A percentile compares a stretch with the other conserved stretches of the same genome.
phyloP scores from a whole-genome alignment of 805 yeast species.

The Clavispora vitiphila region DNA sequence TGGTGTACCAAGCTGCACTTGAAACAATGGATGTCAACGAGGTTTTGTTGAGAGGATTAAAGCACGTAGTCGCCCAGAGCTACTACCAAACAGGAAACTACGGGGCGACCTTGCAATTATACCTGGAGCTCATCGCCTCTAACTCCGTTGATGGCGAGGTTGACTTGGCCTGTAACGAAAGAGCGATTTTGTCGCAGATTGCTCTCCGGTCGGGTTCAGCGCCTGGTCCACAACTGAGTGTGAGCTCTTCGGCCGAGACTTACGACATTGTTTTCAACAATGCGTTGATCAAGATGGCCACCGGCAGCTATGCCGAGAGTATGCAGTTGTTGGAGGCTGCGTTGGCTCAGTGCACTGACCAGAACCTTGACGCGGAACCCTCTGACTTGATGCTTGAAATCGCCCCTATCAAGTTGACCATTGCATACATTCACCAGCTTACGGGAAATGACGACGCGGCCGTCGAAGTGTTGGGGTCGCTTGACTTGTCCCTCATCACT shows the following conservation, averaged over 20 bases:
- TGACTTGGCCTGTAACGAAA: conserved; percentile 60
- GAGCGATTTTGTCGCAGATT: conserved; percentile 59
- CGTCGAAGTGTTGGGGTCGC: conserved; percentile 5
- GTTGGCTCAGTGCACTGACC: conserved; percentile 32
- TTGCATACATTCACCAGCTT: conserved; percentile 47
- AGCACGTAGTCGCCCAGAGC: conserved; percentile 51
- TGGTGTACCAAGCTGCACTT: conserved; percentile 8
- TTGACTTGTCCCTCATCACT: conserved; percentile 22
- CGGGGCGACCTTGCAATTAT: conserved; percentile 40
- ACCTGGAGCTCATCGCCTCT: conserved; percentile 33
- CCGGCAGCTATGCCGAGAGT: conserved; percentile 36
- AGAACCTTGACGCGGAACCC: conserved; percentile 27
- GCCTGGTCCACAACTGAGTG: conserved; percentile 1
- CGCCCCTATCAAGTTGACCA: conserved; percentile 58
- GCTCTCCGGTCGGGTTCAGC: conserved; percentile 8
- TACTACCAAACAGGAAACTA: conserved; percentile 45
- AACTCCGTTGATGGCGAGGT: conserved; percentile 39
- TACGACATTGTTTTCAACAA: conserved; percentile 61
- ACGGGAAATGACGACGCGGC: conserved; percentile 8
- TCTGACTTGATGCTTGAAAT: conserved; percentile 48
- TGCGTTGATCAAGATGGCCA: conserved; percentile 46
- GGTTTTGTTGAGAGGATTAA: conserved; percentile 30
- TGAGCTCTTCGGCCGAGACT: conserved; percentile 21
- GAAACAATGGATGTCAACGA: conserved; percentile 9
- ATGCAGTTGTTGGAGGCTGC: conserved; percentile 44